Percentiles rank a stretch among this genome's conserved stretches.
phyloP scores from a whole-genome alignment of 495 filamentous ascomycete genomes.

The Penicillium manginii region DNA sequence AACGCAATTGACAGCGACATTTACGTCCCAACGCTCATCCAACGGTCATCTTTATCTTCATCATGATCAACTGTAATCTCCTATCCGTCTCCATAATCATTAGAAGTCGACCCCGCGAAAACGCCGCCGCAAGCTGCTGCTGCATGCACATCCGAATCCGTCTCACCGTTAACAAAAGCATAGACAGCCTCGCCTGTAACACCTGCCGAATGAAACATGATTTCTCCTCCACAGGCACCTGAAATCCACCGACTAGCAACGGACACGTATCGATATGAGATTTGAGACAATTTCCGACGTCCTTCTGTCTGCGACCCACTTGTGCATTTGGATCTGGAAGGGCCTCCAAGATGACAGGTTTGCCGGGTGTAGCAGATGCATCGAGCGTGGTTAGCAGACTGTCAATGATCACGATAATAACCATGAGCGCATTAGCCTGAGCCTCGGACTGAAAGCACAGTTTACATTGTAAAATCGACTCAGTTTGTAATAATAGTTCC shows the following conservation, averaged over 20 bases:
- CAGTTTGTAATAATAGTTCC: slow-evolving; percentile 31
- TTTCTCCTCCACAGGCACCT: slow-evolving; percentile 40
- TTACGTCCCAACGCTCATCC: neutral
- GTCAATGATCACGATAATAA: slow-evolving; percentile 40
- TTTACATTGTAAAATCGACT: slow-evolving; percentile 37
- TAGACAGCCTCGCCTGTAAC: slow-evolving; percentile 33
- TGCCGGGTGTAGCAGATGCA: slow-evolving; percentile 15
- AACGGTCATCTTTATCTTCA: slow-evolving; percentile 33
- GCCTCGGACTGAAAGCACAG: slow-evolving; percentile 32
- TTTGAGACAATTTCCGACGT: slow-evolving; percentile 25
- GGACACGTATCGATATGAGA: slow-evolving; percentile 33
- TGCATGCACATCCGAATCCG: slow-evolving; percentile 35
- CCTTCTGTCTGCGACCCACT: slow-evolving; percentile 6
- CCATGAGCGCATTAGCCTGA: slow-evolving; percentile 36
- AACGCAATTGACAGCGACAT: too few relatives aligned
- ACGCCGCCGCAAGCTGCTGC: slow-evolving; percentile 23
- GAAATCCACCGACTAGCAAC: slow-evolving; percentile 35
- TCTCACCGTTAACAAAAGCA: slow-evolving; percentile 31
- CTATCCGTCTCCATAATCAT: slow-evolving; percentile 48
- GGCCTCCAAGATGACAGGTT: neutral
- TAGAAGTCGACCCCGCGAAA: slow-evolving; percentile 30
- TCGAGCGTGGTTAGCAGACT: slow-evolving; percentile 38
- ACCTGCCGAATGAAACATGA: slow-evolving; percentile 36
- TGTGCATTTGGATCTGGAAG: neutral
- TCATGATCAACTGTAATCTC: slow-evolving; percentile 38